These are phyloP conservation scores for Fusarium armeniacum DNA, from an alignment of 2,329 filamentous ascomycete genomes.

Conservation along the genomic window DNA sequence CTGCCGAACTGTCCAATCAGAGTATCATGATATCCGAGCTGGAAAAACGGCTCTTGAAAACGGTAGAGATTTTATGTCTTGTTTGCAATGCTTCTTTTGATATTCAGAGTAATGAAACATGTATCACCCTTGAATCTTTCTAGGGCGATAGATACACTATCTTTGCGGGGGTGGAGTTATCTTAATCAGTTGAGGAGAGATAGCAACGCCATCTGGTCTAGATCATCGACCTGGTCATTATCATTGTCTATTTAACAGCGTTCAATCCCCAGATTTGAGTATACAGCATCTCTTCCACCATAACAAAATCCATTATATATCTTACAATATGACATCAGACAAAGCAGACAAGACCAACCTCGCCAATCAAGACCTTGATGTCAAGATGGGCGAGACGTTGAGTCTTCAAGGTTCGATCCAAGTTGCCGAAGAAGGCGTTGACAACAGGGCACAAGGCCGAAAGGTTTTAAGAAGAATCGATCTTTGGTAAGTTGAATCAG, in stretches of 20 bases:
- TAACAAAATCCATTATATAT: neutral
- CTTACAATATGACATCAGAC: slow-evolving; percentile 9
- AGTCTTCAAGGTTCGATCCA: slow-evolving; percentile 35
- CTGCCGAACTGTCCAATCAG: slow-evolving; percentile 43
- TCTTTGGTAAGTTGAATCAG: slow-evolving; percentile 12
- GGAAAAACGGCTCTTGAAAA: slow-evolving; percentile 13
- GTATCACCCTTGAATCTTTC: slow-evolving; percentile 20
- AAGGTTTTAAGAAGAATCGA: slow-evolving; percentile 37
- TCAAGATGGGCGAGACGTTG: slow-evolving; percentile 33
- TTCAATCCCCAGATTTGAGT: neutral
- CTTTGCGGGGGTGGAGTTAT: slow-evolving; percentile 35
- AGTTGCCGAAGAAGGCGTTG: slow-evolving; percentile 22
- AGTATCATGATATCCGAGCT: neutral
- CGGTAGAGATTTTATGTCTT: slow-evolving; percentile 6
- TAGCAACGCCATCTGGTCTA: slow-evolving; percentile 7
- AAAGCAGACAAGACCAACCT: slow-evolving; percentile 22
- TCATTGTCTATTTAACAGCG: slow-evolving; percentile 19
- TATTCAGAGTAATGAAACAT: neutral
- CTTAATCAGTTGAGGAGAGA: neutral
- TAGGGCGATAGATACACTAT: neutral
- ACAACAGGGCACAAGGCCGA: neutral
- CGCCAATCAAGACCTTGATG: slow-evolving; percentile 7
- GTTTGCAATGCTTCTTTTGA: neutral
- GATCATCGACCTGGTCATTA: neutral
- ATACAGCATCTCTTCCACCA: too few relatives aligned